Conservation (phyloP, 208 protist species). For the Acanthamoeba culbertsoni region DNA sequence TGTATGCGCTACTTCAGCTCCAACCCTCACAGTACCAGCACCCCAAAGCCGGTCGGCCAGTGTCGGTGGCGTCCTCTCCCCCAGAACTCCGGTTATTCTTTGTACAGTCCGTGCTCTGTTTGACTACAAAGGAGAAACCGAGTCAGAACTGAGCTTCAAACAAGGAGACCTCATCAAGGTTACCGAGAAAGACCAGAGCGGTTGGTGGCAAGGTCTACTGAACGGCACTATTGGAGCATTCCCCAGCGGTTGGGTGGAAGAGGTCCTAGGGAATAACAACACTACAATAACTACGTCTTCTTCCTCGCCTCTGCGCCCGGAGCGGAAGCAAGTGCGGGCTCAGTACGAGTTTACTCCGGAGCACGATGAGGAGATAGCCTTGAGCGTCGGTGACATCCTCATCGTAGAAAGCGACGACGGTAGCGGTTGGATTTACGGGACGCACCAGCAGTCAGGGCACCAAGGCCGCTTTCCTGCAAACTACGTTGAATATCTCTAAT, state of each 20-base stretch:
- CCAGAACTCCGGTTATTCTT: not conserved
- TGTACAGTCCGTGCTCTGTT: conserved; percentile 74
- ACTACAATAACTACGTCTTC: too few species aligned
- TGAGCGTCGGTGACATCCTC: not conserved
- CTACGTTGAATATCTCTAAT: conserved; percentile 21
- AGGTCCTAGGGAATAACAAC: not conserved
- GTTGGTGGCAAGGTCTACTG: conserved; percentile 89
- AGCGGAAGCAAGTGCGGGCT: not conserved
- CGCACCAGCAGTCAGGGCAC: not conserved
- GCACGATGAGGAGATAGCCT: not conserved
- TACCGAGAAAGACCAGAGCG: conserved; percentile 84
- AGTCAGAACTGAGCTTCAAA: conserved; percentile 88
- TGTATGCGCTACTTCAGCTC: not conserved
- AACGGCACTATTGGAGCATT: conserved; percentile 52
- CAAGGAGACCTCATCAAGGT: conserved; percentile 87
- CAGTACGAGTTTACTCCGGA: not conserved
- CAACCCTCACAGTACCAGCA: not conserved
- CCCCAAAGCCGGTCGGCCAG: not conserved
- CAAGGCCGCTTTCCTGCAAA: not conserved
- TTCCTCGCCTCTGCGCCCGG: too few species aligned
- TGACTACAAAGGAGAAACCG: conserved; percentile 81
- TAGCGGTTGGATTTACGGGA: conserved; percentile 6
- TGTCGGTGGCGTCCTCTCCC: not conserved
- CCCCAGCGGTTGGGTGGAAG: conserved; percentile 32
- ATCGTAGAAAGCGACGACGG: conserved; percentile 1